Percentiles rank a stretch among this genome's conserved stretches.
phyloP scores from a whole-genome alignment of 495 filamentous ascomycete species.

The Hypoxylon lenormandii region DNA sequence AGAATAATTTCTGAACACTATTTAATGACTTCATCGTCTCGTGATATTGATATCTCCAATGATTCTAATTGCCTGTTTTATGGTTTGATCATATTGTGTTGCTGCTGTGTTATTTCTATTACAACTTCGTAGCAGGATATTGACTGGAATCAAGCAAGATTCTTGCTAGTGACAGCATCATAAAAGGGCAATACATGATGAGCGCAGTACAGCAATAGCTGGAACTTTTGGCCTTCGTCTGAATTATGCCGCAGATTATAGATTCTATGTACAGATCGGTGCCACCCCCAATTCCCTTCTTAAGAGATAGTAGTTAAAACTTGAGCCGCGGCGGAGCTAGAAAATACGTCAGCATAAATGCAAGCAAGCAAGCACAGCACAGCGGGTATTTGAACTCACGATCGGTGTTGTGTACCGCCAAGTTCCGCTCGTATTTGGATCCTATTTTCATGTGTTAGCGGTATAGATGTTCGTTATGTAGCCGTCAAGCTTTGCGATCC shows the following conservation, averaged over 20 bases:
- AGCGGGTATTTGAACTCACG: slow-evolving; percentile 68
- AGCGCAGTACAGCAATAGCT: neutral
- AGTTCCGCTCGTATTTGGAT: slow-evolving; percentile 95
- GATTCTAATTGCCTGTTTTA: neutral
- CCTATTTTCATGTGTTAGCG: slow-evolving; percentile 64
- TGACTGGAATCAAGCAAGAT: too few relatives aligned
- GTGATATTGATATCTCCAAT: neutral
- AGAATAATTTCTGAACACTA: slow-evolving; percentile 60
- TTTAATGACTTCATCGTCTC: neutral
- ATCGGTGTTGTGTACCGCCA: slow-evolving; percentile 80
- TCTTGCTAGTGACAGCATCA: too few relatives aligned
- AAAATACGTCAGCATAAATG: slow-evolving; percentile 15
- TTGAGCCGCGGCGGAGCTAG: slow-evolving; percentile 61
- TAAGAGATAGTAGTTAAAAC: slow-evolving; percentile 51
- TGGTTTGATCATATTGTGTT: too few relatives aligned
- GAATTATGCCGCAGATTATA: slow-evolving; percentile 26
- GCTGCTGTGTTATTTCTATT: too few relatives aligned
- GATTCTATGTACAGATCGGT: slow-evolving; percentile 47
- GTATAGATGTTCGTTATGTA: neutral
- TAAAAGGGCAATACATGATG: too few relatives aligned
- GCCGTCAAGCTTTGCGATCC: slow-evolving; percentile 27
- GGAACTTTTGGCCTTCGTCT: neutral
- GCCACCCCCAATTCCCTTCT: slow-evolving; percentile 7
- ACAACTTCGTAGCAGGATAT: too few relatives aligned
- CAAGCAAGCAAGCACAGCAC: slow-evolving; percentile 10